phyloP scores from a whole-genome alignment of 805 yeast genomes.

The Ogataea philodendri region DNA sequence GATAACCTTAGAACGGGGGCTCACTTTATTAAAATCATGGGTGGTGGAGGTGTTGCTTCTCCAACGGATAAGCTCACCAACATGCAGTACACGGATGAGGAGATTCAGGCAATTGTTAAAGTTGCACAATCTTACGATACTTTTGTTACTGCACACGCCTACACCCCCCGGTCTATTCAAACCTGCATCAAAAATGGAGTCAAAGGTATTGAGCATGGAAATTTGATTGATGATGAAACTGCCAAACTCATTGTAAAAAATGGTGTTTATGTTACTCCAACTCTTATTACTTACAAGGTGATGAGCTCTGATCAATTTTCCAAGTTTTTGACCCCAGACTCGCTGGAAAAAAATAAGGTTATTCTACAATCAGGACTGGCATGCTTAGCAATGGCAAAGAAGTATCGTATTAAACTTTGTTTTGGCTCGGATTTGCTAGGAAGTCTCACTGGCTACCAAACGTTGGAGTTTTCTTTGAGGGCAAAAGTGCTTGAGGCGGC shows the following conservation, averaged over 20 bases:
- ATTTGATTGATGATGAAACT: slow-evolving; percentile 28
- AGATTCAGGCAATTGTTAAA: slow-evolving; percentile 27
- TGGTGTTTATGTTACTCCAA: slow-evolving; percentile 28
- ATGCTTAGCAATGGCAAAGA: slow-evolving; percentile 23
- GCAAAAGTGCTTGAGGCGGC: slow-evolving; percentile 24
- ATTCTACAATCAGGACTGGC: slow-evolving; percentile 26
- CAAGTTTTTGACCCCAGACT: slow-evolving; percentile 21
- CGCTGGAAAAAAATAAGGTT: slow-evolving; percentile 21
- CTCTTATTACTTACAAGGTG: slow-evolving; percentile 31
- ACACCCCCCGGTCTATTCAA: slow-evolving; percentile 27
- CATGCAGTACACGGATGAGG: slow-evolving; percentile 28
- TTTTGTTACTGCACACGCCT: slow-evolving; percentile 32
- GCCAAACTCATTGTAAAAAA: slow-evolving; percentile 29
- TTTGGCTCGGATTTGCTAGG: slow-evolving; percentile 32
- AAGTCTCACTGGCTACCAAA: slow-evolving; percentile 28
- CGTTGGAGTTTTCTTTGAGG: slow-evolving; percentile 29
- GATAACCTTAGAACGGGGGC: slow-evolving; percentile 31
- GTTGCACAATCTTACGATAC: slow-evolving; percentile 30
- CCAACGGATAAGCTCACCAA: slow-evolving; percentile 29
- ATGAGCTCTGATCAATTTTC: slow-evolving; percentile 30
- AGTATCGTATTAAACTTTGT: slow-evolving; percentile 26
- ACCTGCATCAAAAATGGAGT: slow-evolving; percentile 29
- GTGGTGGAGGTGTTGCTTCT: slow-evolving; percentile 34
- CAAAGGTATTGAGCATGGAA: slow-evolving; percentile 33
- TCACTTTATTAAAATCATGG: slow-evolving; percentile 31